Evolutionary conservation across 305 asterid genomes (phyloP), one percentile per base, ranked within the genome.

Genomic region (Ilex paraguariensis): DNA sequence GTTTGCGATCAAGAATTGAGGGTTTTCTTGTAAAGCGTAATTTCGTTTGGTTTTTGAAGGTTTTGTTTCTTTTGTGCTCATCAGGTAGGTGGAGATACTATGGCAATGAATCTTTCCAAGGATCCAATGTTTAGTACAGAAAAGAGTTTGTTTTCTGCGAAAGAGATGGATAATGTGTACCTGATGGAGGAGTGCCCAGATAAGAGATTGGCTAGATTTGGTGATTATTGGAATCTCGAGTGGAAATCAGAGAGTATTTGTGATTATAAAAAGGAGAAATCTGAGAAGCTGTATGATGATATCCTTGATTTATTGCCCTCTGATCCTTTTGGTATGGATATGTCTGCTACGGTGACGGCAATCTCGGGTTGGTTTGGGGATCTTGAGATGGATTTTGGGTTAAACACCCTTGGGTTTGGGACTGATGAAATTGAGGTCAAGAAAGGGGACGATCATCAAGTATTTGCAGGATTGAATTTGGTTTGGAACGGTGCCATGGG

Each of bases 241-340:
- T 52, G 61, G 50, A 66, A 62, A 54, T 46, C 63, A 30, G 72
- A 61, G 12, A 50, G 64, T 15, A 17, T 52, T 46, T 45, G 17
- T 13, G 57, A 63, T 42, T 28, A 13, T 45, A 42, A 10, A 60
- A 46, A 17, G 13, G 75, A 51, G 42, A 68, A 65, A 60, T 14
- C 60, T 52, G 82, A 71, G 54, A 76, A 71, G 68, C 69, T 67
- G 12, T 54, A 49, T 75, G 79, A 67, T 33, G 81, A 87, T 73
- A 73, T 87, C 57, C 87, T 60, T 71, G 84, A 79, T 75, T 59
- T 80, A 67, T 80, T 90, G 48, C 64, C 74, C 8, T 39, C 15
- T 51, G 97, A 90, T 79, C 91, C 90, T 28, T 85, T 90, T 48
- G 88, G 65, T 57, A 87, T 85, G 90, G 86, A 75, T 58, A 65